phyloP scores from a whole-genome alignment of 2,329 filamentous ascomycete genomes.

The Verticillium albo-atrum region DNA sequence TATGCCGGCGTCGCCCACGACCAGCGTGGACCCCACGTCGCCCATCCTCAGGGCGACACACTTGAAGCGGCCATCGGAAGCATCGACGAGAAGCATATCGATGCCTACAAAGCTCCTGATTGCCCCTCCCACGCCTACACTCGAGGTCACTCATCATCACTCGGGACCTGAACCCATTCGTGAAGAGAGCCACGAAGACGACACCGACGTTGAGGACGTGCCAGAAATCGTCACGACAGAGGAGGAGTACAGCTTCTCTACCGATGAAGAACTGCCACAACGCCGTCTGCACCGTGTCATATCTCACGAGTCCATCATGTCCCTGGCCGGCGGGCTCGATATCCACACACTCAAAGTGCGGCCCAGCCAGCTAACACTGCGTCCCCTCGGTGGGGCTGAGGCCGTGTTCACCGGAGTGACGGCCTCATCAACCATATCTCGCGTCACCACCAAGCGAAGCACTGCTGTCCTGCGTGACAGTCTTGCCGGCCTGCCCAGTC shows the following conservation, averaged over 20 bases:
- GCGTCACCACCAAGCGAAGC: slow-evolving; percentile 40
- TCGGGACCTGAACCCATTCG: slow-evolving; percentile 8
- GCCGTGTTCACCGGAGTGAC: slow-evolving; percentile 55
- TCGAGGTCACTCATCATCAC: slow-evolving; percentile 10
- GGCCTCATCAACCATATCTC: slow-evolving; percentile 53
- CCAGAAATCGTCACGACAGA: slow-evolving; percentile 11
- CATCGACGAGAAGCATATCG: slow-evolving; percentile 29
- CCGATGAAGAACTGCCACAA: slow-evolving; percentile 31
- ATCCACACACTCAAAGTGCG: slow-evolving; percentile 77
- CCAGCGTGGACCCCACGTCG: slow-evolving; percentile 65
- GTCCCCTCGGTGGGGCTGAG: slow-evolving; percentile 48
- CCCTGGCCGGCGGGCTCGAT: slow-evolving; percentile 80
- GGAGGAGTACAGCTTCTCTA: slow-evolving; percentile 20
- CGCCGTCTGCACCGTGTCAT: slow-evolving; percentile 57
- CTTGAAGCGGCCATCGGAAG: slow-evolving; percentile 52
- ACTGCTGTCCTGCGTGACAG: slow-evolving; percentile 56
- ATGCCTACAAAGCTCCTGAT: slow-evolving; percentile 19
- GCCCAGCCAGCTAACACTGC: slow-evolving; percentile 67
- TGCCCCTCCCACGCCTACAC: slow-evolving; percentile 14
- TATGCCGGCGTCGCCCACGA: slow-evolving; percentile 77
- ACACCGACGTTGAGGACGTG: slow-evolving; percentile 27
- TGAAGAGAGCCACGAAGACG: slow-evolving; percentile 24
- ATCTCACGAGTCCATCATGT: slow-evolving; percentile 88
- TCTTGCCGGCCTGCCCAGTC: slow-evolving; percentile 33
- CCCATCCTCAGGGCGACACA: slow-evolving; percentile 49